A percentile compares a stretch with the other conserved stretches of the same genome.
Evolutionary conservation across 1,139 yeast genomes (phyloP).

Genomic region (Geotrichum europaeum): DNA sequence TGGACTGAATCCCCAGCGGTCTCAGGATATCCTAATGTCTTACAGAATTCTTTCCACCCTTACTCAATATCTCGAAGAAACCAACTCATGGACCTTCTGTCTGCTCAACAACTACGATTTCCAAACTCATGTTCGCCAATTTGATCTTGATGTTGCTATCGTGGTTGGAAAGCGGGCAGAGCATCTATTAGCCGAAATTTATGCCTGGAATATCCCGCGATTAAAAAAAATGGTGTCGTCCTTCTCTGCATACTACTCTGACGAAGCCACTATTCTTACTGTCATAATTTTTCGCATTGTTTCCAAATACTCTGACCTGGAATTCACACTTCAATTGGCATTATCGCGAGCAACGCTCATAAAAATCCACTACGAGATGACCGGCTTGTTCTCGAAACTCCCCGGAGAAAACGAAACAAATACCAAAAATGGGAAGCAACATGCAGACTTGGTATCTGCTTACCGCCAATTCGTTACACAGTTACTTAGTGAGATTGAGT

Average conservation of each 20-base stretch:
- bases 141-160: constrained; percentile 34
- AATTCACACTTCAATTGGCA: constrained; percentile 32
- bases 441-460: constrained; percentile 23
- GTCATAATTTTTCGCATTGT: constrained; percentile 32
- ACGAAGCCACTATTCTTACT: constrained; percentile 34
- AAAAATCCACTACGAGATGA: constrained; percentile 34
- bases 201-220: constrained; percentile 31
- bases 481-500: constrained; percentile 31
- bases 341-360: constrained; percentile 34
- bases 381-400: constrained; percentile 24
- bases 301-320: constrained; percentile 28
- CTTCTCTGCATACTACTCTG: constrained; percentile 27
- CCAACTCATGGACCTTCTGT: constrained; percentile 31
- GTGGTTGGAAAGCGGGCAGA: constrained; percentile 30
- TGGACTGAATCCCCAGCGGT: constrained; percentile 24
- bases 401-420: constrained; percentile 17
- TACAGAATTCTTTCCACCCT: constrained; percentile 29
- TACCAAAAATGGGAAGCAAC: not conserved
- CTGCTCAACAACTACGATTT: constrained; percentile 29
- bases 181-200: constrained; percentile 28
- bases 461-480: constrained; percentile 33
- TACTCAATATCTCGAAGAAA: constrained; percentile 27
- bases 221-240: constrained; percentile 30
- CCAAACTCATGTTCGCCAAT: constrained; percentile 28
- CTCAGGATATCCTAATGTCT: constrained; percentile 30